A percentile compares a stretch with the other conserved stretches of the same genome.
Evolutionary conservation across 2,329 filamentous ascomycete genomes (phyloP).

Genomic region (Gaeumannomyces tritici): DNA sequence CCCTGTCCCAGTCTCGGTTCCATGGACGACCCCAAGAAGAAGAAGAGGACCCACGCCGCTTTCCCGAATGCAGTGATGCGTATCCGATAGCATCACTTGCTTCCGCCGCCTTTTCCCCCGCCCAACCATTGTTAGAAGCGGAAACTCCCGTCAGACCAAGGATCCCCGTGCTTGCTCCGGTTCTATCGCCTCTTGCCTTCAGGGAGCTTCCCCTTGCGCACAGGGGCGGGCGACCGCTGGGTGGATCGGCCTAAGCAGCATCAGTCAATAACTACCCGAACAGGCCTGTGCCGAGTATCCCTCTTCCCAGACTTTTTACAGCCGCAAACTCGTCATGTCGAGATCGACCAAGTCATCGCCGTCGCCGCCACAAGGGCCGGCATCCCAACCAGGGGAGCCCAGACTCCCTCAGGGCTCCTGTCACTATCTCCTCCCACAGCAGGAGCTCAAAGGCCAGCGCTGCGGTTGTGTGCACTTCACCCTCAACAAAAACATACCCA

Average conservation of each 20-base stretch:
- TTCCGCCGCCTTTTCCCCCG: background rate
- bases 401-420: conserved; percentile 48
- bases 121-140: background rate
- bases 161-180: background rate
- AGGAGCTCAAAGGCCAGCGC: conserved; percentile 46
- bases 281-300: background rate
- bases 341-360: conserved; percentile 15
- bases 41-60: background rate
- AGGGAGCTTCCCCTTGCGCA: background rate
- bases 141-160: background rate
- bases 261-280: background rate
- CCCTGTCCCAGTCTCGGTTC: conserved; percentile 2
- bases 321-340: background rate
- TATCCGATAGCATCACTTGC: background rate
- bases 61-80: background rate
- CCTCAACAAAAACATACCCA: conserved; percentile 41
- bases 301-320: background rate
- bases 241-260: background rate
- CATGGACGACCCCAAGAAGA: conserved; percentile 11
- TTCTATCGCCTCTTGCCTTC: background rate
- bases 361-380: conserved; percentile 17
- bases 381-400: conserved; percentile 26
- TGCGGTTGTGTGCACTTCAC: conserved; percentile 50
- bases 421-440: conserved; percentile 47
- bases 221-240: background rate